Evolutionary conservation across 805 yeast genomes (phyloP).

Genomic region (Saccharomyces eubayanus): DNA sequence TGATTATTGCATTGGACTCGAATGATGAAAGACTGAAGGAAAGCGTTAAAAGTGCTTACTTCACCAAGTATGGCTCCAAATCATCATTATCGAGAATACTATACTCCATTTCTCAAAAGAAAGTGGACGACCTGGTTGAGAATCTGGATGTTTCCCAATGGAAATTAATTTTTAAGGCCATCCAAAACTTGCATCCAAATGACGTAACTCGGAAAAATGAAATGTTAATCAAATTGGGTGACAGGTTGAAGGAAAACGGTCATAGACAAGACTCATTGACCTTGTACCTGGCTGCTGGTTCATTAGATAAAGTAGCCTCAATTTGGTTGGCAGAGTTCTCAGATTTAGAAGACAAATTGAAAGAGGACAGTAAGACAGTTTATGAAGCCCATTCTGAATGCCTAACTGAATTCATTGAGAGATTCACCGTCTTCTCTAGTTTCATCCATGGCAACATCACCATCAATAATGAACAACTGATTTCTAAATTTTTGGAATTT

Average conservation of each 20-base stretch:
- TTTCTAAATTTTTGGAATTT: constrained; percentile 65
- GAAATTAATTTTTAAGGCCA: constrained; percentile 70
- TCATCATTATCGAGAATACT: constrained; percentile 64
- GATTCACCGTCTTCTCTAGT: constrained; percentile 54
- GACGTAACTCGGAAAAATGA: constrained; percentile 43
- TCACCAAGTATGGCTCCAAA: constrained; percentile 43
- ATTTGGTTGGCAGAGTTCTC: constrained; percentile 80
- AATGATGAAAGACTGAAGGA: constrained; percentile 48
- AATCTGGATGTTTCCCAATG: constrained; percentile 74
- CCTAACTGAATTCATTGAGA: constrained; percentile 73
- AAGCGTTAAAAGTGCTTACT: constrained; percentile 65
- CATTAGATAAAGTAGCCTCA: constrained; percentile 66
- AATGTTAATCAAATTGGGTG: constrained; percentile 64
- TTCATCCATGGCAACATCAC: constrained; percentile 16
- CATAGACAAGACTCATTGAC: constrained; percentile 67
- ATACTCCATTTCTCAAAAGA: constrained; percentile 49
- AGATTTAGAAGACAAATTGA: constrained; percentile 36
- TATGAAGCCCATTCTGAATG: constrained; percentile 81
- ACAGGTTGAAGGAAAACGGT: constrained; percentile 50
- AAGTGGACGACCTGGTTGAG: constrained; percentile 60
- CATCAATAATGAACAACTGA: constrained; percentile 29
- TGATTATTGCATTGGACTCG: constrained; percentile 67
- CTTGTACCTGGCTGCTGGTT: constrained; percentile 72
- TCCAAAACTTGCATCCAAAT: constrained; percentile 44
- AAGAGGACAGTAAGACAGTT: constrained; percentile 42